These are phyloP conservation scores for Thielaviopsis ethacetica DNA, from an alignment of 2,329 filamentous ascomycete species.

Conservation along the genomic window DNA sequence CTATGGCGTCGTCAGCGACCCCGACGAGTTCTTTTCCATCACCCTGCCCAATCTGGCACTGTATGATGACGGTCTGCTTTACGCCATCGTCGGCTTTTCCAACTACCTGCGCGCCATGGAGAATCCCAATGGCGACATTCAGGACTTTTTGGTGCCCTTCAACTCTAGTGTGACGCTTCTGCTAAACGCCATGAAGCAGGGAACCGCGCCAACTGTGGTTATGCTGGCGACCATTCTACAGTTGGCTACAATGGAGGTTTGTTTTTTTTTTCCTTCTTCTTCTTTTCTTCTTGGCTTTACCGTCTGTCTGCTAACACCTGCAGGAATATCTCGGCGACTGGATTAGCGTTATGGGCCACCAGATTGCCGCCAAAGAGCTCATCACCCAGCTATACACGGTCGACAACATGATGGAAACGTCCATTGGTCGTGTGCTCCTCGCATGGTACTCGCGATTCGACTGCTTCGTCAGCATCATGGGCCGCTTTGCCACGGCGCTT, in stretches of 20 bases:
- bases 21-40: slow-evolving; percentile 54
- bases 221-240: slow-evolving; percentile 81
- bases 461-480: slow-evolving; percentile 67
- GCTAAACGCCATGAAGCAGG: slow-evolving; percentile 51
- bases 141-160: slow-evolving; percentile 77
- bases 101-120: slow-evolving; percentile 70
- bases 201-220: slow-evolving; percentile 52
- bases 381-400: slow-evolving; percentile 64
- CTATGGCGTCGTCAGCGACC: slow-evolving; percentile 61
- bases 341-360: slow-evolving; percentile 84
- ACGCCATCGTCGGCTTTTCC: slow-evolving; percentile 75
- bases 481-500: slow-evolving; percentile 58
- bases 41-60: slow-evolving; percentile 58
- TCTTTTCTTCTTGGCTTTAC: not conserved
- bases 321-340: slow-evolving; percentile 93
- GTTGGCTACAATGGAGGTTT: slow-evolving; percentile 82
- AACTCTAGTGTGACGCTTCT: slow-evolving; percentile 72
- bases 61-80: slow-evolving; percentile 61
- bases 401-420: slow-evolving; percentile 53
- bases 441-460: slow-evolving; percentile 90
- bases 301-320: slow-evolving; percentile 7
- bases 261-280: slow-evolving; percentile 11
- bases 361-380: slow-evolving; percentile 74
- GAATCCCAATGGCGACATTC: slow-evolving; percentile 54
- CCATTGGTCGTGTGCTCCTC: slow-evolving; percentile 56